phyloP scores from a whole-genome alignment of 2,329 filamentous ascomycete genomes.

The Metarhizium rileyi region DNA sequence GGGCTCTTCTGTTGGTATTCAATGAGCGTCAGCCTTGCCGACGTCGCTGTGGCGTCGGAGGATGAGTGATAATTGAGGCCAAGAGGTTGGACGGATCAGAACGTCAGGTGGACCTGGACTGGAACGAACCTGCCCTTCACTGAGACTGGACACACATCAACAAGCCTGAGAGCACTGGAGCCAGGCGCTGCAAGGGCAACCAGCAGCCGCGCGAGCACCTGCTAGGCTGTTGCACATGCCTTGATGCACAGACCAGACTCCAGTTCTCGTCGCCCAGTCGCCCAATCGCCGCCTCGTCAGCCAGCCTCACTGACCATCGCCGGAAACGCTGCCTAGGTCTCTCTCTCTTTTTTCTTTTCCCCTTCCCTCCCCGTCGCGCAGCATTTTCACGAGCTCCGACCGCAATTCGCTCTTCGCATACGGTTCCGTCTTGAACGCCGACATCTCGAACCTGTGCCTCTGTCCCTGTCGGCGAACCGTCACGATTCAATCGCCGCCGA shows the following conservation, averaged over 20 bases:
- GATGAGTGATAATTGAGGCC: no score
- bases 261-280: neutral
- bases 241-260: neutral
- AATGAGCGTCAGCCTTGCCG: no score
- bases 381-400: conserved; percentile 1
- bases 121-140: no score
- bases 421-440: neutral
- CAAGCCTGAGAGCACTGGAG: neutral
- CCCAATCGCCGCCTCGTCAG: neutral
- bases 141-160: neutral
- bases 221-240: neutral
- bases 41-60: no score
- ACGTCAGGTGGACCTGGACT: neutral
- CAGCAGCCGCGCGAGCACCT: neutral
- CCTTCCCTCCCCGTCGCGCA: neutral
- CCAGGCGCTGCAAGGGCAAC: neutral
- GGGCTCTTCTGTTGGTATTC: no score
- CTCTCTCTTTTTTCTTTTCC: neutral
- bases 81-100: no score
- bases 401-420: neutral
- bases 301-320: neutral
- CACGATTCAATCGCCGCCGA: neutral
- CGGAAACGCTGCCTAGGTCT: neutral
- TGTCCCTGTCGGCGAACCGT: neutral
- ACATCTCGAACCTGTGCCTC: neutral